A percentile compares a stretch with the other conserved stretches of the same genome.
Evolutionary conservation across 257 asterid genomes (phyloP).

Genomic region (Penstemon davidsonii): DNA sequence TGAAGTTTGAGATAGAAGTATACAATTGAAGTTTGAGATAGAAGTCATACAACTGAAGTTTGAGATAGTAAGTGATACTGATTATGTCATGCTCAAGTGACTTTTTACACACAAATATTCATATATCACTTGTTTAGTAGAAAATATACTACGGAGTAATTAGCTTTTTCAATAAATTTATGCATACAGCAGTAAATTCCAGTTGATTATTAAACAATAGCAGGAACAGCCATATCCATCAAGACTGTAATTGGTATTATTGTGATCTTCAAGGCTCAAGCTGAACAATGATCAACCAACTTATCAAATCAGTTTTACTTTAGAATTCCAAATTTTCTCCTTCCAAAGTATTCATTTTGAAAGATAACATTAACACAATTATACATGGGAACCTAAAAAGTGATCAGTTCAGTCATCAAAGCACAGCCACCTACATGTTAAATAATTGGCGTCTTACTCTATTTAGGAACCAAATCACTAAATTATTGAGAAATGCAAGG

Average conservation of each 20-base stretch:
- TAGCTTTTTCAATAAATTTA: neutral
- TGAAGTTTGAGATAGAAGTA: neutral
- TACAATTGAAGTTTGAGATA: neutral
- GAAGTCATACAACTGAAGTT: neutral
- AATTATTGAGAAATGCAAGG: neutral
- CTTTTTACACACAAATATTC: neutral
- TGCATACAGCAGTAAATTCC: neutral
- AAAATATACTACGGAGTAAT: neutral
- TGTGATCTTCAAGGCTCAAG: slow-evolving; percentile 1
- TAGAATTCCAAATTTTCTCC: neutral
- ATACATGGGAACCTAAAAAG: neutral
- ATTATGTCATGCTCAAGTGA: neutral
- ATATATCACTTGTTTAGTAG: neutral
- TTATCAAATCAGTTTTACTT: neutral
- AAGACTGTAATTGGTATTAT: neutral
- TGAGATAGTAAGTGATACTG: neutral
- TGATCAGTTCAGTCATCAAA: neutral
- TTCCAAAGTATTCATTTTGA: neutral
- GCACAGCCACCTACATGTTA: neutral
- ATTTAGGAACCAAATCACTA: slow-evolving; percentile 2
- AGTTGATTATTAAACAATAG: slow-evolving; percentile 3
- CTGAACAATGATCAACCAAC: neutral
- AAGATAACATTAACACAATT: slow-evolving; percentile 6
- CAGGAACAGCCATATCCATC: neutral
- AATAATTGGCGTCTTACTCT: neutral